Evolutionary conservation across 805 yeast genomes (phyloP).

Genomic region (Starmerella kuoi): DNA sequence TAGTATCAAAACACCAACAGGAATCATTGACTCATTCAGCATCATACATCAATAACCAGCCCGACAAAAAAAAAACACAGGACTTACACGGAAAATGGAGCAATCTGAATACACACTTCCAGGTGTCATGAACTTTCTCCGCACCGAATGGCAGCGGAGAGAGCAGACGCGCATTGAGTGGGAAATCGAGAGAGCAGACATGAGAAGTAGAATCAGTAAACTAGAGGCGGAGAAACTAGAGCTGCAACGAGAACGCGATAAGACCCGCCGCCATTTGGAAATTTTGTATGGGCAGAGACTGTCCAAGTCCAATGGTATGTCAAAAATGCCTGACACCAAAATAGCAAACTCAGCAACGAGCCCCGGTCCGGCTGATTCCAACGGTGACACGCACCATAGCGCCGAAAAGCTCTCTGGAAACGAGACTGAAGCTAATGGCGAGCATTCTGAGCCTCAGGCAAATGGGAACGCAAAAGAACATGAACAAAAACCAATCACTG

Average conservation of each 20-base stretch:
- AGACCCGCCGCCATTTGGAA: conserved; percentile 10
- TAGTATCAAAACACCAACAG: no score
- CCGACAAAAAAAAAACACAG: no score
- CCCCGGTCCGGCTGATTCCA: background rate
- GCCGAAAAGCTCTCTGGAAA: background rate
- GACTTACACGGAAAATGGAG: conserved; percentile 18
- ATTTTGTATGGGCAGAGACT: conserved; percentile 3
- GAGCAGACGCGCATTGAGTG: conserved; percentile 49
- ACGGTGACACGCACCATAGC: background rate
- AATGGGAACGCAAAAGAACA: background rate
- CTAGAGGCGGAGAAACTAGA: conserved; percentile 43
- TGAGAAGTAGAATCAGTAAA: conserved; percentile 40
- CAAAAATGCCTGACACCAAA: background rate
- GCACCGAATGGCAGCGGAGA: conserved; percentile 48
- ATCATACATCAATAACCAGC: no score
- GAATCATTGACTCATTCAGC: no score
- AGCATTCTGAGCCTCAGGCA: background rate
- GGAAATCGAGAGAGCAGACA: conserved; percentile 49
- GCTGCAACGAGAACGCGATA: conserved; percentile 21
- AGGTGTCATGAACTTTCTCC: conserved; percentile 54
- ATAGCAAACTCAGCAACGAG: background rate
- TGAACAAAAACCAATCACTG: background rate
- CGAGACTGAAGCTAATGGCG: background rate
- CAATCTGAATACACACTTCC: conserved; percentile 29
- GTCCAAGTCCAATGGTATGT: background rate